Percentiles rank a stretch among this genome's conserved stretches.
These are phyloP conservation scores for Camellia japonica DNA, from an alignment of 148 eudicot species.

Conservation along the genomic window DNA sequence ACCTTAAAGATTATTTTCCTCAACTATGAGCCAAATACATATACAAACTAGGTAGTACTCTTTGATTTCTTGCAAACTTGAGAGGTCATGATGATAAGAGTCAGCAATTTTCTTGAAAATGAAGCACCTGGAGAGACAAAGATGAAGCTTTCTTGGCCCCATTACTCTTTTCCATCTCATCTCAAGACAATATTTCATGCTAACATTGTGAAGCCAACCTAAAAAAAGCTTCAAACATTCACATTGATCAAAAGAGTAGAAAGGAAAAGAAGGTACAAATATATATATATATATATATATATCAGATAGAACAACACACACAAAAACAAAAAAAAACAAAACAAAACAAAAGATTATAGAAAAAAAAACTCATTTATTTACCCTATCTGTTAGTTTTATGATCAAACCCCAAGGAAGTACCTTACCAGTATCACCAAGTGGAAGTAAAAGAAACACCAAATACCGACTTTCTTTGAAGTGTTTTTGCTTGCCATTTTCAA, in stretches of 20 bases:
- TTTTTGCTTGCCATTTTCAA: neutral
- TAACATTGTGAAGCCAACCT: neutral
- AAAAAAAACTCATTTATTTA: neutral
- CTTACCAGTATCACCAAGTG: neutral
- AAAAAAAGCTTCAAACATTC: neutral
- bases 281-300: too few relatives aligned
- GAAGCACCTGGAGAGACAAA: neutral
- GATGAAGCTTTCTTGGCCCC: neutral
- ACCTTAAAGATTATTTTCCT: too few relatives aligned
- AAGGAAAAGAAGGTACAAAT: neutral
- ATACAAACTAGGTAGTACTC: too few relatives aligned
- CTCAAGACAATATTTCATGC: neutral
- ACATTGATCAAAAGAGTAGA: neutral
- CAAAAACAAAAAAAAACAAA: too few relatives aligned
- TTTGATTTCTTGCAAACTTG: too few relatives aligned
- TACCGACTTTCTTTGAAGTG: neutral
- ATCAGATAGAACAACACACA: too few relatives aligned
- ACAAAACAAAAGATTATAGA: too few relatives aligned
- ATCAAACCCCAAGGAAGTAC: neutral
- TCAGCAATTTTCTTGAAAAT: neutral
- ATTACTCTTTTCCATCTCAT: neutral
- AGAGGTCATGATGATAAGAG: too few relatives aligned
- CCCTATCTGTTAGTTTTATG: neutral
- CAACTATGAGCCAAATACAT: too few relatives aligned
- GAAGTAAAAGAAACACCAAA: neutral